Conservation (phyloP, 805 yeast genomes). For the Torulaspora indica region DNA sequence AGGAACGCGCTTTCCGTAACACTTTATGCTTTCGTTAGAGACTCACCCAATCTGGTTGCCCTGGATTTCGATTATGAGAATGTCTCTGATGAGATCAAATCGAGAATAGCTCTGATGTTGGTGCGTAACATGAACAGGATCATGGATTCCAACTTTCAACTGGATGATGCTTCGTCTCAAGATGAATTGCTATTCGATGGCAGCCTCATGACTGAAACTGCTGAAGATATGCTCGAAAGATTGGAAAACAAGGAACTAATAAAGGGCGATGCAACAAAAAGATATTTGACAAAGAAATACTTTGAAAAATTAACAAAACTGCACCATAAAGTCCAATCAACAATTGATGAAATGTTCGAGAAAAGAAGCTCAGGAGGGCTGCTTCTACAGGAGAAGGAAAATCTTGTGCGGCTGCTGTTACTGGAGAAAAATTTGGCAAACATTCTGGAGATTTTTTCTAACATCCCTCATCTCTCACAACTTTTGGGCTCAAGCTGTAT, state of each 20-base stretch:
- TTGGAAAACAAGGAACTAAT: conserved; percentile 32
- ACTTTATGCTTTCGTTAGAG: conserved; percentile 63
- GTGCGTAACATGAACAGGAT: conserved; percentile 75
- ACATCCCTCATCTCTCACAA: conserved; percentile 23
- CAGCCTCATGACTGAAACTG: conserved; percentile 65
- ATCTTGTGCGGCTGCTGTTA: conserved; percentile 60
- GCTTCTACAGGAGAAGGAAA: conserved; percentile 67
- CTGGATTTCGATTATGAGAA: conserved; percentile 62
- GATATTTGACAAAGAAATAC: conserved; percentile 39
- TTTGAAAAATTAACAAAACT: conserved; percentile 40
- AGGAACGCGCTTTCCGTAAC: conserved; percentile 60
- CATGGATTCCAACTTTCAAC: conserved; percentile 37
- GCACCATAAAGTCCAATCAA: conserved; percentile 40
- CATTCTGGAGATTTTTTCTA: conserved; percentile 38
- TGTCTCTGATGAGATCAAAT: conserved; percentile 58
- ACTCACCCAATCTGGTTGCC: conserved; percentile 58
- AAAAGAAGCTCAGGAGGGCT: conserved; percentile 53
- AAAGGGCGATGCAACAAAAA: conserved; percentile 38
- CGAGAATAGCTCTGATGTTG: conserved; percentile 70
- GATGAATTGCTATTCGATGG: conserved; percentile 76
- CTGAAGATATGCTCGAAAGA: conserved; percentile 55
- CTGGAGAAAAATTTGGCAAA: conserved; percentile 66
- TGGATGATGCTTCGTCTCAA: conserved; percentile 36
- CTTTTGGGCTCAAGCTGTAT: conserved; percentile 5
- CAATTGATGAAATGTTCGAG: conserved; percentile 54